A percentile compares a stretch with the other conserved stretches of the same genome.
These are phyloP conservation scores for Thalia dealbata DNA, from an alignment of 176 grass and related monocot genomes.

Conservation along the genomic window DNA sequence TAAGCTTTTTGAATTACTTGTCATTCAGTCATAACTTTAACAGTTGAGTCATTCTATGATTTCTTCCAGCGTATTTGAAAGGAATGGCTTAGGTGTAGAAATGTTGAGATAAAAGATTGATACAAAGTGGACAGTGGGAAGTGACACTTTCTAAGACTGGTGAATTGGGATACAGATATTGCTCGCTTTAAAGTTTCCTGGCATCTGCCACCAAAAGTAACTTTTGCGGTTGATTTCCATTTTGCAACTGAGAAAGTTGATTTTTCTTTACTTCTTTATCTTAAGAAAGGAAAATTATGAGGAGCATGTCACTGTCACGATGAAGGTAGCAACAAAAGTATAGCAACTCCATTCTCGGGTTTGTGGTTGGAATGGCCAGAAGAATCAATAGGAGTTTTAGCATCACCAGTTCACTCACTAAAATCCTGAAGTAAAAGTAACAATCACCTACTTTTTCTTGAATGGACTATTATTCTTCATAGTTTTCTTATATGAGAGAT, in stretches of 20 bases:
- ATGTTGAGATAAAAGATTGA: not conserved
- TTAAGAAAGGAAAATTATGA: not conserved
- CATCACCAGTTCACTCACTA: not conserved
- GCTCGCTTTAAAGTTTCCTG: too few relatives aligned
- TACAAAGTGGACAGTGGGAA: not conserved
- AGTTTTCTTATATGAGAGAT: not conserved
- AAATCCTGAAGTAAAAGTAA: not conserved
- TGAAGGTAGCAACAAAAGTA: not conserved
- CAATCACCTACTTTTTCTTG: not conserved
- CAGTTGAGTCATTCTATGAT: too few relatives aligned
- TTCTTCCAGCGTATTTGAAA: not conserved
- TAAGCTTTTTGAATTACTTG: too few relatives aligned
- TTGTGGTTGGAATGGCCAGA: not conserved
- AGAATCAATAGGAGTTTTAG: not conserved
- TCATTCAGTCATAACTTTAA: too few relatives aligned
- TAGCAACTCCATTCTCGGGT: not conserved
- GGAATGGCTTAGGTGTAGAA: not conserved
- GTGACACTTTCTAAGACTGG: not conserved
- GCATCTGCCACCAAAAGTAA: too few relatives aligned
- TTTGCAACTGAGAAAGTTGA: not conserved
- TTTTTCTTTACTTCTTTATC: not conserved
- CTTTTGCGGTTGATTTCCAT: not conserved
- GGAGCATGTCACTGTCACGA: not conserved
- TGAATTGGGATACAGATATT: not conserved
- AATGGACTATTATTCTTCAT: not conserved